Evolutionary conservation across 2,329 filamentous ascomycete species (phyloP).

Genomic region (Aureobasidium zeae): DNA sequence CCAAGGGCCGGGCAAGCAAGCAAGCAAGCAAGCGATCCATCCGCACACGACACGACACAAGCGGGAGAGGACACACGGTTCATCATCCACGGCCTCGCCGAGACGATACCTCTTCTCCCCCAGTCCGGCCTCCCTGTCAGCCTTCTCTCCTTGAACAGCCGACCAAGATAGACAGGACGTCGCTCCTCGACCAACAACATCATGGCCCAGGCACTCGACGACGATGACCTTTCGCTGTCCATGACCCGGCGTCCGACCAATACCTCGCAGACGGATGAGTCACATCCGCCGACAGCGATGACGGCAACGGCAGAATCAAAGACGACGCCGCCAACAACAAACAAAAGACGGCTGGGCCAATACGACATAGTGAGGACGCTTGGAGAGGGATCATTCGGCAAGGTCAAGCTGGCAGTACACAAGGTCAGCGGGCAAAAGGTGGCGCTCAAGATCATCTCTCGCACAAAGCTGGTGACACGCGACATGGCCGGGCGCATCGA

Average conservation of each 20-base stretch:
- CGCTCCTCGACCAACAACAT: conserved; percentile 9
- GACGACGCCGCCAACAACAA: conserved; percentile 8
- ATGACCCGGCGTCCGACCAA: conserved; percentile 23
- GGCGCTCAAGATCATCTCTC: conserved; percentile 92
- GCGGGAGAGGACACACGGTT: too few species aligned
- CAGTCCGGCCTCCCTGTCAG: neutral
- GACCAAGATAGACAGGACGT: neutral
- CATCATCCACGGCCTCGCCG: too few species aligned
- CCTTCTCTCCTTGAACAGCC: too few species aligned
- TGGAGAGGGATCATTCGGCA: conserved; percentile 94
- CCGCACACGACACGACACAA: too few species aligned
- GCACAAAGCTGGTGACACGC: conserved; percentile 89
- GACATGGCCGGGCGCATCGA: conserved; percentile 98
- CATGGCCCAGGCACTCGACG: conserved; percentile 33
- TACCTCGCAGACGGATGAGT: conserved; percentile 20
- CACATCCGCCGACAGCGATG: conserved; percentile 2
- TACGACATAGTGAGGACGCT: conserved; percentile 86
- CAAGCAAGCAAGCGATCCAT: too few species aligned
- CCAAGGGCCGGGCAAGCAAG: too few species aligned
- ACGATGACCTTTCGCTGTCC: conserved; percentile 34
- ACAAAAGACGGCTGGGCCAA: conserved; percentile 67
- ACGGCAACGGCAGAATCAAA: neutral
- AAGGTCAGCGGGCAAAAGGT: conserved; percentile 89
- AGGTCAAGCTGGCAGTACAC: conserved; percentile 94
- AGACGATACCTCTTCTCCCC: neutral